phyloP scores from a whole-genome alignment of 495 filamentous ascomycete genomes.

The Penicillium arizonense region DNA sequence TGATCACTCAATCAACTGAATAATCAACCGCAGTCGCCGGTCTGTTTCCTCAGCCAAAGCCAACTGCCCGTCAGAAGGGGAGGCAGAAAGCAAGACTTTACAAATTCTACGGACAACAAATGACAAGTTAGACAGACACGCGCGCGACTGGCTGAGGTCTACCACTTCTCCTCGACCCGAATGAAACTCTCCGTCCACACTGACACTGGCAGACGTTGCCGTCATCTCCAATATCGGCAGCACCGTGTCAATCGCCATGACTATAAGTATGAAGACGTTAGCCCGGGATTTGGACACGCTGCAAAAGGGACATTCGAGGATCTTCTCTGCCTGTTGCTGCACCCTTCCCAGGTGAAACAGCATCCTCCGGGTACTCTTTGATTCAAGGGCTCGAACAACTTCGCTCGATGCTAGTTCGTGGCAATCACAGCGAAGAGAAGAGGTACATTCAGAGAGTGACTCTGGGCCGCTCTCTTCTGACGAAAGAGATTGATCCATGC shows the following conservation, averaged over 20 bases:
- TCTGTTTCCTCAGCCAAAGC: constrained; percentile 43
- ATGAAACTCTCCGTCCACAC: neutral
- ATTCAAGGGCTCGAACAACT: neutral
- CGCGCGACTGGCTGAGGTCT: neutral
- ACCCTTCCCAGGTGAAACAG: constrained; percentile 2
- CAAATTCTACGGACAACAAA: constrained; percentile 27
- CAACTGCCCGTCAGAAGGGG: constrained; percentile 24
- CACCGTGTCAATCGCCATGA: constrained; percentile 2
- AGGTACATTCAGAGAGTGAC: neutral
- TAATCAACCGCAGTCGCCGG: constrained; percentile 30
- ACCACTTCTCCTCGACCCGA: neutral
- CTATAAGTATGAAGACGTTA: neutral
- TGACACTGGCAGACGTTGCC: neutral
- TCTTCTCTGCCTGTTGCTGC: constrained; percentile 1
- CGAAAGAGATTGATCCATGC: neutral
- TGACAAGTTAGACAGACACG: neutral
- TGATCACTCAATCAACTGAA: constrained; percentile 8
- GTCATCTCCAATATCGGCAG: neutral
- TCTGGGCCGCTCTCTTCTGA: neutral
- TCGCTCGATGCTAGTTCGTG: neutral
- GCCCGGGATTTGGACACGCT: neutral
- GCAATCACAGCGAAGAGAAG: constrained; percentile 2
- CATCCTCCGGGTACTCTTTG: neutral
- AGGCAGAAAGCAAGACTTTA: constrained; percentile 1
- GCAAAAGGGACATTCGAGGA: constrained; percentile 1